These are phyloP conservation scores for Nicotiana rustica DNA, from an alignment of 305 asterid genomes.

Conservation along the genomic window DNA sequence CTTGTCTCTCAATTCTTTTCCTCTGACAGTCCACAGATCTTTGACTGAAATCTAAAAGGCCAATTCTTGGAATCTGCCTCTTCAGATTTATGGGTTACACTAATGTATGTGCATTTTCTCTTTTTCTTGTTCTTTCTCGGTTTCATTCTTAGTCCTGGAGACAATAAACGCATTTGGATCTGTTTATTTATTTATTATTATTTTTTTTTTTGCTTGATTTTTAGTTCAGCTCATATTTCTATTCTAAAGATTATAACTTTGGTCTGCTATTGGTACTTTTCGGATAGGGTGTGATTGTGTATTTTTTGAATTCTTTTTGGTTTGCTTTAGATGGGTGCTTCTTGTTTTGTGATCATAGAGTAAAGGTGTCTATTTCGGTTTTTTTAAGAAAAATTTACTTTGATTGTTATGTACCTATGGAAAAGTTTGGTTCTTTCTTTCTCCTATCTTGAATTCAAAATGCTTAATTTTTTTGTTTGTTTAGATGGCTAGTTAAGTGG, in stretches of 20 bases:
- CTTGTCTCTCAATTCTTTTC: not conserved
- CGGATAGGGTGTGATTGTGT: not conserved
- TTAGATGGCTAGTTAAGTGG: slow-evolving; percentile 27
- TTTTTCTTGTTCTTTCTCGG: not conserved
- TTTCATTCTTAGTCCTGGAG: not conserved
- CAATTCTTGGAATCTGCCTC: not conserved
- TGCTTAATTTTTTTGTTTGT: slow-evolving; percentile 7
- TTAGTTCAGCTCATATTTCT: not conserved
- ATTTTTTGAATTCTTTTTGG: slow-evolving; percentile 13
- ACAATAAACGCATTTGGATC: slow-evolving; percentile 27
- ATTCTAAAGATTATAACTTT: slow-evolving; percentile 2
- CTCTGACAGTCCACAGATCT: slow-evolving; percentile 17
- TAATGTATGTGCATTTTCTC: slow-evolving; percentile 18
- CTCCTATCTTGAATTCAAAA: slow-evolving; percentile 11
- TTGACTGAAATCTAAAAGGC: slow-evolving; percentile 29
- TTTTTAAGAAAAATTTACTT: not conserved
- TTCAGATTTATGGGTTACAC: not conserved
- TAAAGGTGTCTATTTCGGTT: not conserved
- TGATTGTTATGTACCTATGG: not conserved
- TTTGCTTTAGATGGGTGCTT: slow-evolving; percentile 19
- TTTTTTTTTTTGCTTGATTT: not conserved
- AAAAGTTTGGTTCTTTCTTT: not conserved
- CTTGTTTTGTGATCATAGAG: slow-evolving; percentile 11
- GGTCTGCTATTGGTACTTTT: slow-evolving; percentile 18
- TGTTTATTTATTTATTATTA: not conserved